phyloP scores from a whole-genome alignment of 2,329 filamentous ascomycete genomes.

The Periglandula ipomoeae region DNA sequence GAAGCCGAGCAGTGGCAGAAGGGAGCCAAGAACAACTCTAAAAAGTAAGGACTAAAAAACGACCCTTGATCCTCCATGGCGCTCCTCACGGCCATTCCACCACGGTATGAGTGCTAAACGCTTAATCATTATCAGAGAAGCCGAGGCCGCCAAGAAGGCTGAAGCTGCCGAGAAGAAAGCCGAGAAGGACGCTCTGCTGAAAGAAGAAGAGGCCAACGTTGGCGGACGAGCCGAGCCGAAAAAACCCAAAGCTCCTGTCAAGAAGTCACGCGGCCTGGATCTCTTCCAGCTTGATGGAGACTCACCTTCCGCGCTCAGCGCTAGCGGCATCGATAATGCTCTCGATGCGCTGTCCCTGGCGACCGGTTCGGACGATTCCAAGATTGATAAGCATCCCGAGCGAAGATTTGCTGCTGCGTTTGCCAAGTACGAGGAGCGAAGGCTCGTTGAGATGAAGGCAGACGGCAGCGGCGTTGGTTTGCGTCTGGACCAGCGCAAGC shows the following conservation, averaged over 20 bases:
- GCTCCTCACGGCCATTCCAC: neutral
- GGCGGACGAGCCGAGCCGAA: constrained; percentile 53
- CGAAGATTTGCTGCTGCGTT: constrained; percentile 80
- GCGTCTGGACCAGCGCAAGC: constrained; percentile 74
- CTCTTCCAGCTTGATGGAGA: constrained; percentile 64
- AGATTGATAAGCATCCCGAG: constrained; percentile 85
- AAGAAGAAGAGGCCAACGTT: constrained; percentile 67
- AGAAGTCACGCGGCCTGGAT: constrained; percentile 65
- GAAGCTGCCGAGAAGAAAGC: constrained; percentile 89
- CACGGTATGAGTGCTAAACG: neutral
- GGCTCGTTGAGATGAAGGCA: constrained; percentile 75
- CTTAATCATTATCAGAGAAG: constrained; percentile 19
- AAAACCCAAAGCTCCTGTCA: constrained; percentile 57
- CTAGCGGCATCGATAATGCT: constrained; percentile 85
- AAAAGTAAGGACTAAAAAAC: constrained; percentile 56
- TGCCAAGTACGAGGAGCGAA: constrained; percentile 69
- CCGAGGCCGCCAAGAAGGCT: constrained; percentile 55
- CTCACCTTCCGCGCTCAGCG: constrained; percentile 56
- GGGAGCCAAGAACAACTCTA: constrained; percentile 74
- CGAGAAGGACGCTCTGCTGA: constrained; percentile 73
- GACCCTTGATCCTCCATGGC: neutral
- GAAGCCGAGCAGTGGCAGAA: constrained; percentile 77
- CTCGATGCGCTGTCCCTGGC: constrained; percentile 74
- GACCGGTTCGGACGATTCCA: constrained; percentile 43
- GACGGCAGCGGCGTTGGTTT: constrained; percentile 67